phyloP scores from a whole-genome alignment of 2,329 filamentous ascomycete species.

The Penicillium italicum region DNA sequence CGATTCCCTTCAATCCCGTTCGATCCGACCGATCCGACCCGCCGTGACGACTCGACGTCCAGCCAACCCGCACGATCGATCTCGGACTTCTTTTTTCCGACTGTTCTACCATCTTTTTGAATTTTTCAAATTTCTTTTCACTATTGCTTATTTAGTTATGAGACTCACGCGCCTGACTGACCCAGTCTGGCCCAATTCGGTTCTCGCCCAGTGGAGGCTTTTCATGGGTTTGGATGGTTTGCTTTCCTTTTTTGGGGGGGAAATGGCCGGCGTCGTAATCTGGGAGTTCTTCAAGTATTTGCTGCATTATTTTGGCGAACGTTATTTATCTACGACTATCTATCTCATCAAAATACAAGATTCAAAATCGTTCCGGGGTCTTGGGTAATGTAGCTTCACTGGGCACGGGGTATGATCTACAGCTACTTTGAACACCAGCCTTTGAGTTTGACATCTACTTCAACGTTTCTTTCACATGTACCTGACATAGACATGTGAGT shows the following conservation, averaged over 20 bases:
- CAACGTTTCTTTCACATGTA: not conserved
- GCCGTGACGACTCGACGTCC: not conserved
- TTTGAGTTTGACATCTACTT: not conserved
- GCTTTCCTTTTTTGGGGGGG: not conserved
- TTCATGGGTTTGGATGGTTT: conserved; percentile 13
- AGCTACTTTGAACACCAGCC: not conserved
- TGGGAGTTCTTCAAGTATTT: conserved; percentile 1
- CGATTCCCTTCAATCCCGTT: not conserved
- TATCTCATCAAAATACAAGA: not conserved
- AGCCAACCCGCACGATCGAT: conserved; percentile 3
- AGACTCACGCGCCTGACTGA: conserved; percentile 19
- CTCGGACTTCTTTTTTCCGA: not conserved
- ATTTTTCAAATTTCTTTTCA: conserved; percentile 11
- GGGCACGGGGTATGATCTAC: not conserved
- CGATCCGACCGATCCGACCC: conserved; percentile 2
- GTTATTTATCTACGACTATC: conserved; percentile 4
- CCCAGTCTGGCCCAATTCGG: conserved; percentile 18
- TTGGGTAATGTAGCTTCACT: not conserved
- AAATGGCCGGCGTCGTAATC: conserved; percentile 8
- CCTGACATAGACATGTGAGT: not conserved
- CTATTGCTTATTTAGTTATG: conserved; percentile 18
- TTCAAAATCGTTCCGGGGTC: not conserved
- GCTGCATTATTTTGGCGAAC: not conserved
- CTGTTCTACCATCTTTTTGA: not conserved
- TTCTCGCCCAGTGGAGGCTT: conserved; percentile 15